Base-by-base conservation (phyloP, 352 stramenopile species). In the Pythium biforme region DNA sequence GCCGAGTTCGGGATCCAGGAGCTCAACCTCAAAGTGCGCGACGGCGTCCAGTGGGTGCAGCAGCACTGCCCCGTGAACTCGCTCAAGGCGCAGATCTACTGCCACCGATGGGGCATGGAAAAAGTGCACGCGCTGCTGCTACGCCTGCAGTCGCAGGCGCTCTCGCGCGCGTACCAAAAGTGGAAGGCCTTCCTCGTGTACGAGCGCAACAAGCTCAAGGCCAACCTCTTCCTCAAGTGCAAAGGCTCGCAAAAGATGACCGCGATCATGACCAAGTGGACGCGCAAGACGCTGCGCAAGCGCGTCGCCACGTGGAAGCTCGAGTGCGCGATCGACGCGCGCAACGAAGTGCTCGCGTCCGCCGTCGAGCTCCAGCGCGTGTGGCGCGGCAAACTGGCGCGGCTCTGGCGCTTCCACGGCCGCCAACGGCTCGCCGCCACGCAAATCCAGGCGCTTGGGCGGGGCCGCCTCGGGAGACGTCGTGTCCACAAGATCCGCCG, bases 11-110 rank as follows among this genome's bases (percentile, higher is more conserved):
- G 86, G 0, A 77, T 95, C 47, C 83, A 94, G 49, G 71, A 87
- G 46, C 73, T 94, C 11, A 86, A 92, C 46, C 56, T 59, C 19
- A 83, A 86, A 49, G 79, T 95, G 4, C 83, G 81, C 15, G 85
- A 92, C 29, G 83, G 83, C n/a, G 64, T 96, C 48, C 81, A 92
- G 20, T 96, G 87, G 87, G 87, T 94, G 4, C 85, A 95, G 57
- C 75, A 86, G 43, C 83, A 96, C 65, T 94, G 84, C 22, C 85
- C 86, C 10, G 87, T 96, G 8, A 79, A 69, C 4, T 89, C 83
- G 8, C 72, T 96, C 29, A 88, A 90, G 27, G 85, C 87, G 2
- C 87, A 96, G 59, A 68, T 94, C 29, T 95, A 90, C 53, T 94
- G 85, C 55, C 85, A 92, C 58, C 82, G 84, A 27, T 96, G 85